Conservation (phyloP, 2,329 filamentous ascomycete species). For the Fusarium goolgardi region DNA sequence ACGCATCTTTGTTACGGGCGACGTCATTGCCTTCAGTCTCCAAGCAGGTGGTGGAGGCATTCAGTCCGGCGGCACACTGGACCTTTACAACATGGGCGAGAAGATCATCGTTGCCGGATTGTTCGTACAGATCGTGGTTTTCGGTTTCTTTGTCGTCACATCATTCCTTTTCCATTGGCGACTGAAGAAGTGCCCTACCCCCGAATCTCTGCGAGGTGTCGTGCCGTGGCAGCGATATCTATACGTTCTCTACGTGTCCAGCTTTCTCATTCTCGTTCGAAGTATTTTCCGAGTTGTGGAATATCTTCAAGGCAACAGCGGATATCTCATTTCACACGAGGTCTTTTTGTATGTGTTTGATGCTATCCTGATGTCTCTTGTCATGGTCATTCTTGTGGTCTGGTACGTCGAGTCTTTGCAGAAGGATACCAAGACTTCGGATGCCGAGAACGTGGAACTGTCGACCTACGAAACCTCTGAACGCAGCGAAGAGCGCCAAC, state of each 20-base stretch:
- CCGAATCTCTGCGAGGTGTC: background rate
- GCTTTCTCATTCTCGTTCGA: slow-evolving; percentile 13
- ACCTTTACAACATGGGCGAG: slow-evolving; percentile 7
- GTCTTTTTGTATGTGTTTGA: slow-evolving; percentile 16
- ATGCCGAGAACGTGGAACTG: slow-evolving; percentile 1
- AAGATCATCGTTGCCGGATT: slow-evolving; percentile 19
- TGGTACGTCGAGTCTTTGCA: slow-evolving; percentile 21
- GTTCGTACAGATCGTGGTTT: slow-evolving; percentile 6
- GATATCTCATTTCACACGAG: slow-evolving; percentile 17
- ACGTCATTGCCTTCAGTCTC: slow-evolving; percentile 6
- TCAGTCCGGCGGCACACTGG: slow-evolving; percentile 5
- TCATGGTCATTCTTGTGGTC: slow-evolving; percentile 4
- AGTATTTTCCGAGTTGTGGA: slow-evolving; percentile 20
- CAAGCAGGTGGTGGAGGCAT: slow-evolving; percentile 17
- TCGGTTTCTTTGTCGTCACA: slow-evolving; percentile 18
- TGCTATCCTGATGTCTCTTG: slow-evolving; percentile 13
- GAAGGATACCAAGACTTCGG: background rate
- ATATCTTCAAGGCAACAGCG: slow-evolving; percentile 5
- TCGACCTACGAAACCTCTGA: background rate
- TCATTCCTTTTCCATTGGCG: slow-evolving; percentile 15
- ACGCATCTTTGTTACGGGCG: slow-evolving; percentile 10
- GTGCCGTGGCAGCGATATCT: slow-evolving; percentile 11
- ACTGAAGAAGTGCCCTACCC: background rate
- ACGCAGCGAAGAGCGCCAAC: background rate
- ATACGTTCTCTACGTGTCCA: slow-evolving; percentile 17